Evolutionary conservation across 176 grass and related monocot genomes (phyloP).

Genomic region (Typha latifolia): DNA sequence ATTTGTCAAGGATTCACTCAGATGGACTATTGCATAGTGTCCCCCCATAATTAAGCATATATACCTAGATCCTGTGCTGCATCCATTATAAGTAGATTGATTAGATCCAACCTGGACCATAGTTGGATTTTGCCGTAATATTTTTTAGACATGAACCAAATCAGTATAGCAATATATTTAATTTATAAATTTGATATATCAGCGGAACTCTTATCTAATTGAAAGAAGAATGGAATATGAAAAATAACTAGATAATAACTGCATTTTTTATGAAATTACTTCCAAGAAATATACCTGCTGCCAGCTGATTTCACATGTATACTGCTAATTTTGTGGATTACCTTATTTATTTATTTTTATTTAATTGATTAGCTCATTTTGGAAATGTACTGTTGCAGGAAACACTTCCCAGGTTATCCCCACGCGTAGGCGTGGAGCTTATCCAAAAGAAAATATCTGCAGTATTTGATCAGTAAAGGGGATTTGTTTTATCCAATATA

Average conservation of each 20-base stretch:
- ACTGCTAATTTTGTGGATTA: too few species aligned
- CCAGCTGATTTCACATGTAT: too few species aligned
- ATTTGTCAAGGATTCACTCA: too few species aligned
- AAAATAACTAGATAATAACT: too few species aligned
- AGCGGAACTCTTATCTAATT: too few species aligned
- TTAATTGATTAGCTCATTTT: neutral
- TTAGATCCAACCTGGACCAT: neutral
- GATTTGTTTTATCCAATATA: neutral
- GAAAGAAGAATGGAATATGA: too few species aligned
- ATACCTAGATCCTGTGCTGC: neutral
- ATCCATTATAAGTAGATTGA: neutral
- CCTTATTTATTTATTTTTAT: neutral
- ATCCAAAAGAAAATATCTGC: slow-evolving; percentile 74
- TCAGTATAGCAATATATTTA: neutral
- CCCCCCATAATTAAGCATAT: neutral
- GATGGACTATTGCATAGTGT: neutral
- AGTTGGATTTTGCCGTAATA: neutral
- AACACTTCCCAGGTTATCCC: slow-evolving; percentile 76
- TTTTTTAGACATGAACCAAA: neutral
- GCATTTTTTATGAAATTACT: too few species aligned
- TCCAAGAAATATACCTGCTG: too few species aligned
- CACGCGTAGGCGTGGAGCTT: slow-evolving; percentile 79
- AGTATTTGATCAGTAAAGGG: slow-evolving; percentile 54
- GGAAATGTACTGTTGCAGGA: slow-evolving; percentile 33
- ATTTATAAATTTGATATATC: too few species aligned